Evolutionary conservation across 2,329 filamentous ascomycete genomes (phyloP).

Genomic region (Beauveria sp.): DNA sequence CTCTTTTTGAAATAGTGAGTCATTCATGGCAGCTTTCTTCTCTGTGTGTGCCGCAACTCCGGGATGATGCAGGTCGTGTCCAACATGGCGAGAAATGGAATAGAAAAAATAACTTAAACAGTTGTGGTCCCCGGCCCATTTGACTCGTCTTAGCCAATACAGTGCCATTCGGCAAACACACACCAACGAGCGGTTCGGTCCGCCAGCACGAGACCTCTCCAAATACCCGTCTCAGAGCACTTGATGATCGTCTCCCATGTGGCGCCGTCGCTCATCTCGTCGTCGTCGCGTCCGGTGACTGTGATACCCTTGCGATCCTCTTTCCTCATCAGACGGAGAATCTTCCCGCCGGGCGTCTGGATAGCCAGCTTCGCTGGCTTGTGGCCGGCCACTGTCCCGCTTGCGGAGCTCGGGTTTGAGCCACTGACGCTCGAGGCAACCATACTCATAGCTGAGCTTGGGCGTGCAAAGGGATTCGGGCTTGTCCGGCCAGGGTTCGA

Average conservation of each 20-base stretch:
- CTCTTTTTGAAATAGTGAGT: neutral
- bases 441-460: conserved; percentile 58
- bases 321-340: conserved; percentile 78
- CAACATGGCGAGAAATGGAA: conserved; percentile 4
- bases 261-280: conserved; percentile 60
- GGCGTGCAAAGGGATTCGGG: conserved; percentile 55
- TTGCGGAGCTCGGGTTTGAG: conserved; percentile 49
- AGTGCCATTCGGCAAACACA: conserved; percentile 85
- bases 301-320: conserved; percentile 55
- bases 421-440: conserved; percentile 49
- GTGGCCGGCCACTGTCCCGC: conserved; percentile 47
- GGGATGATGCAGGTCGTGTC: conserved; percentile 9
- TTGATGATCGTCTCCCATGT: conserved; percentile 90
- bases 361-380: conserved; percentile 96
- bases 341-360: conserved; percentile 90
- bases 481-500: conserved; percentile 42
- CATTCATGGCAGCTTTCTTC: neutral
- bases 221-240: conserved; percentile 72
- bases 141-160: conserved; percentile 29
- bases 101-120: neutral
- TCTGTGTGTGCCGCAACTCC: conserved; percentile 6
- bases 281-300: conserved; percentile 39
- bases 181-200: conserved; percentile 83
- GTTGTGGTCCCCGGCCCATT: no score
- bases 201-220: conserved; percentile 74